These are phyloP conservation scores for Hymenotorrendiella dingleyae DNA, from an alignment of 2,329 filamentous ascomycete species.

Conservation along the genomic window DNA sequence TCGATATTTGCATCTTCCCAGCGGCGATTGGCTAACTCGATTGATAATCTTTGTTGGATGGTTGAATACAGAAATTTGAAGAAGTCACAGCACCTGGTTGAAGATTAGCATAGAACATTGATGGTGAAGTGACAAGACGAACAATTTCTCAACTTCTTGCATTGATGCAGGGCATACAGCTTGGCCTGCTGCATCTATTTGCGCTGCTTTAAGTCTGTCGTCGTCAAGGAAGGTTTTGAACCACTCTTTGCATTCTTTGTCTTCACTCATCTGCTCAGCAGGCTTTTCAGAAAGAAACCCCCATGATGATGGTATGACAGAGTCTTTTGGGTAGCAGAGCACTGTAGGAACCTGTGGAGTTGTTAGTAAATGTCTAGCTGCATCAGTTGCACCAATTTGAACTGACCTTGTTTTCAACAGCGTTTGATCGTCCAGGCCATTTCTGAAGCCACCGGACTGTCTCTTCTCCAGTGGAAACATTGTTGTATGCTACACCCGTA, in stretches of 20 bases:
- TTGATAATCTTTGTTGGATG: constrained; percentile 25
- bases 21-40: constrained; percentile 19
- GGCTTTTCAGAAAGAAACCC: constrained; percentile 32
- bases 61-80: constrained; percentile 31
- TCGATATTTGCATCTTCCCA: constrained; percentile 29
- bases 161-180: constrained; percentile 23
- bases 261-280: constrained; percentile 21
- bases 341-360: constrained; percentile 19
- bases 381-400: no score
- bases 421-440: constrained; percentile 15
- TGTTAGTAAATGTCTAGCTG: no score
- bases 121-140: neutral
- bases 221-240: constrained; percentile 35
- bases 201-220: constrained; percentile 22
- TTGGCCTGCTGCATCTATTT: constrained; percentile 20
- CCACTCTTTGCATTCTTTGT: constrained; percentile 30
- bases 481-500: constrained; percentile 15
- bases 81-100: constrained; percentile 26
- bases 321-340: constrained; percentile 15
- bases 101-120: neutral
- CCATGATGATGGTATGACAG: constrained; percentile 24
- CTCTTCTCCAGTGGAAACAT: constrained; percentile 10
- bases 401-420: constrained; percentile 15
- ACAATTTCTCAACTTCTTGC: constrained; percentile 11
- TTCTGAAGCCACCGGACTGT: constrained; percentile 14